These are phyloP conservation scores for Termitomyces heimii DNA, from an alignment of 768 basidiomycete species.

Conservation along the genomic window DNA sequence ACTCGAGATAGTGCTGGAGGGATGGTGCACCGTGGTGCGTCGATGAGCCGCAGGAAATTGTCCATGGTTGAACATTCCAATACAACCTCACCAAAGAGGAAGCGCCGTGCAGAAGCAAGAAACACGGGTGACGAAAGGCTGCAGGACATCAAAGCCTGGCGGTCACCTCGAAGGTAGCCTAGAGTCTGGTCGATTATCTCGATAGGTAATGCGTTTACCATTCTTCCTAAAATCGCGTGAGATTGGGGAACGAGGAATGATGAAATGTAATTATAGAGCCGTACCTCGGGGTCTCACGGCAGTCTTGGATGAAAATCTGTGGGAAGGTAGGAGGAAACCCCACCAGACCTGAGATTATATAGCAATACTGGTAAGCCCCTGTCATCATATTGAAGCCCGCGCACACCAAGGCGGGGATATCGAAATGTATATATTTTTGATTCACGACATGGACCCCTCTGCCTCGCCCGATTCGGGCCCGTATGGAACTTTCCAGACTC, in stretches of 20 bases:
- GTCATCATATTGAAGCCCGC: background rate
- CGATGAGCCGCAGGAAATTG: constrained; percentile 21
- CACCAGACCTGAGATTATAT: background rate
- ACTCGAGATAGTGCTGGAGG: constrained; percentile 18
- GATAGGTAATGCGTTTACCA: constrained; percentile 21
- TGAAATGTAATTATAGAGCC: background rate
- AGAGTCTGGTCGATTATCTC: constrained; percentile 27
- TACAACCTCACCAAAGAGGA: constrained; percentile 24
- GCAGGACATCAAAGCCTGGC: constrained; percentile 20
- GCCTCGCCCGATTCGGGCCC: background rate
- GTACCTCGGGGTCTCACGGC: background rate
- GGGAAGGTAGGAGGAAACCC: background rate
- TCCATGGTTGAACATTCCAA: constrained; percentile 19
- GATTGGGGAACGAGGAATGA: too few relatives aligned
- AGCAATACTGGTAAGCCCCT: background rate
- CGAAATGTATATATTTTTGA: background rate
- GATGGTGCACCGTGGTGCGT: constrained; percentile 23
- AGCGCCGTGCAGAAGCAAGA: constrained; percentile 19
- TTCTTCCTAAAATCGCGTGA: background rate
- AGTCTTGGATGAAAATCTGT: background rate
- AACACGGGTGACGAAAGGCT: constrained; percentile 23
- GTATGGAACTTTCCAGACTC: background rate
- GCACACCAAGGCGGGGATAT: background rate
- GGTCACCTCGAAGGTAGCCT: constrained; percentile 23
- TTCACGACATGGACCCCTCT: background rate